phyloP scores from a whole-genome alignment of 345 rosid genomes.

The Sonneratia alba region DNA sequence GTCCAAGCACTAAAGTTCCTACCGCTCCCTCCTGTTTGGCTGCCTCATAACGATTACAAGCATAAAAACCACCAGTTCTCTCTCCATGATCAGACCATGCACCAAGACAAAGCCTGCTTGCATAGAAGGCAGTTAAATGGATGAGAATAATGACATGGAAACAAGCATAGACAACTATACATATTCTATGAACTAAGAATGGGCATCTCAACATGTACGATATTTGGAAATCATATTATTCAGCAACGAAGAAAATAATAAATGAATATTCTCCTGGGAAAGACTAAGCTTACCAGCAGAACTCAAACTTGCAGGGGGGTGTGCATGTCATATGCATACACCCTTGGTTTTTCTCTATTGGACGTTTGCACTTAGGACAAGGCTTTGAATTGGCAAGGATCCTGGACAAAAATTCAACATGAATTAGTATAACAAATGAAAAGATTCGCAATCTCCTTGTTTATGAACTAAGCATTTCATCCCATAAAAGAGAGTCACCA shows the following conservation, averaged over 20 bases:
- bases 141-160: neutral
- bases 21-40: constrained; percentile 96
- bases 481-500: neutral
- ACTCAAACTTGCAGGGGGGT: constrained; percentile 98
- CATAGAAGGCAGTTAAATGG: constrained; percentile 4
- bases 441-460: neutral
- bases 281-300: constrained; percentile 69
- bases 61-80: constrained; percentile 92
- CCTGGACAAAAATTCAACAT: constrained; percentile 29
- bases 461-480: neutral
- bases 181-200: neutral
- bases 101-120: constrained; percentile 75
- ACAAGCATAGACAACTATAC: neutral
- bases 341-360: constrained; percentile 98
- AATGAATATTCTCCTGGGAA: neutral
- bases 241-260: neutral
- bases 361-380: constrained; percentile 98
- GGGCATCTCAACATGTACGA: neutral
- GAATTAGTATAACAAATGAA: neutral
- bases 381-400: constrained; percentile 99
- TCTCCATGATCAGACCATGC: constrained; percentile 91
- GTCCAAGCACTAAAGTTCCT: constrained; percentile 15
- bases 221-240: neutral
- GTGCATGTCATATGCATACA: constrained; percentile 99
- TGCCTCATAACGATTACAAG: constrained; percentile 75